phyloP scores from a whole-genome alignment of 495 filamentous ascomycete species.

The Pyrenopolyporus hunteri region DNA sequence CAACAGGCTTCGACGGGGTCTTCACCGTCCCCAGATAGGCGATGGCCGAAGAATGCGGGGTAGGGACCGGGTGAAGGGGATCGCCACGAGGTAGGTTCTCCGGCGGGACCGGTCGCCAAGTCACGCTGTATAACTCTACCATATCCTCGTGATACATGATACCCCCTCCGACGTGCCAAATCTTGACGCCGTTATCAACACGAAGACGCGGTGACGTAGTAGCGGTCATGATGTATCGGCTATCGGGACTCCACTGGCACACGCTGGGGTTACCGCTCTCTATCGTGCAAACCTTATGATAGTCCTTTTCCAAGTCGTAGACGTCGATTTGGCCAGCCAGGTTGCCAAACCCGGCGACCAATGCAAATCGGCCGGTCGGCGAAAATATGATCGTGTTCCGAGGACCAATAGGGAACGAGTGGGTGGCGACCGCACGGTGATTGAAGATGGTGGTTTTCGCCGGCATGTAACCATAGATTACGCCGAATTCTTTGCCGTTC shows the following conservation, averaged over 20 bases:
- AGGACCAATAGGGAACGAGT: slow-evolving; percentile 82
- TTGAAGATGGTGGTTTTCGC: slow-evolving; percentile 98
- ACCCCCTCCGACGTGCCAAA: slow-evolving; percentile 91
- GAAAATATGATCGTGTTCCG: slow-evolving; percentile 97
- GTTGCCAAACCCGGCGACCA: slow-evolving; percentile 97
- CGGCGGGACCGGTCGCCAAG: slow-evolving; percentile 79
- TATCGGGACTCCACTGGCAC: slow-evolving; percentile 96
- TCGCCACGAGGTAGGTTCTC: slow-evolving; percentile 68
- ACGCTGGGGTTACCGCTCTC: slow-evolving; percentile 94
- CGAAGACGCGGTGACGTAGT: slow-evolving; percentile 93
- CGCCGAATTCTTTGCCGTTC: slow-evolving; percentile 94
- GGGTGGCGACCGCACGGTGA: slow-evolving; percentile 74
- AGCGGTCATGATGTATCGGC: slow-evolving; percentile 91
- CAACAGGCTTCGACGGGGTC: slow-evolving; percentile 91
- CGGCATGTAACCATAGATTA: slow-evolving; percentile 97
- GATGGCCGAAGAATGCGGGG: slow-evolving; percentile 82
- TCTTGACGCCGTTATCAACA: slow-evolving; percentile 93
- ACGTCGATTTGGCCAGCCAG: slow-evolving; percentile 96
- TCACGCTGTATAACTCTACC: slow-evolving; percentile 89
- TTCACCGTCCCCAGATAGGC: slow-evolving; percentile 84
- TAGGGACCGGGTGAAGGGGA: slow-evolving; percentile 76
- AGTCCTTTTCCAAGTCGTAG: slow-evolving; percentile 92
- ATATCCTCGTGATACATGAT: slow-evolving; percentile 96
- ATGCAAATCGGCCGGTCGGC: slow-evolving; percentile 86
- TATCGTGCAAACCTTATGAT: slow-evolving; percentile 87